Conservation (phyloP, 441 rosid species). For the Syzygium syzygioides region DNA sequence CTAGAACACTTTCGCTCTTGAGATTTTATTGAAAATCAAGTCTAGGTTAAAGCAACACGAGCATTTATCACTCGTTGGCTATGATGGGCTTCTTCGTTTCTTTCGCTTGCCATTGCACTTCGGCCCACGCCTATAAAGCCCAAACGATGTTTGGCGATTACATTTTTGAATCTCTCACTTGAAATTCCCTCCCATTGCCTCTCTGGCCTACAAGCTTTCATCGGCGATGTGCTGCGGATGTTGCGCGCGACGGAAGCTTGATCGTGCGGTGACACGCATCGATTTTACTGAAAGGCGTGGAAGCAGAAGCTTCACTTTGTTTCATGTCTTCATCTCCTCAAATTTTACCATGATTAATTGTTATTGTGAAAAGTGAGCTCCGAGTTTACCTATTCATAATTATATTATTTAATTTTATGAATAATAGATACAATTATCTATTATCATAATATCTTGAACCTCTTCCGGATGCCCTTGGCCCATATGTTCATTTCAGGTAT, state of each 20-base stretch:
- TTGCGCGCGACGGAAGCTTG: background rate
- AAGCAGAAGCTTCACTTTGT: background rate
- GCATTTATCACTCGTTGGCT: background rate
- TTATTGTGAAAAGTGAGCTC: background rate
- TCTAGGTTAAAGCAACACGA: accelerated
- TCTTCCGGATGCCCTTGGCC: accelerated
- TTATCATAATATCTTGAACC: background rate
- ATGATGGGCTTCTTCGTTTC: background rate
- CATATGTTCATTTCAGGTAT: accelerated
- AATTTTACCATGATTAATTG: background rate
- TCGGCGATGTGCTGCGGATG: background rate
- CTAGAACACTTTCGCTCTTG: background rate
- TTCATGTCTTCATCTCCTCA: background rate
- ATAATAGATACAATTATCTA: background rate
- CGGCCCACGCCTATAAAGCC: background rate
- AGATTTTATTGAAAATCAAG: background rate
- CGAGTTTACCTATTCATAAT: accelerated
- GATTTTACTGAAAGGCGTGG: background rate
- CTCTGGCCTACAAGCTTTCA: background rate
- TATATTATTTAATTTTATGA: background rate
- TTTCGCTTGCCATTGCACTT: background rate
- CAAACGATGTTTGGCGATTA: background rate
- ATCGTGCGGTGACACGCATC: background rate
- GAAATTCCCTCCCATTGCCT: background rate
- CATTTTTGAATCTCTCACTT: background rate